Evolutionary conservation across 306 rosid genomes (phyloP), one percentile per base, ranked within the genome.

Genomic region (Trifolium pratense): DNA sequence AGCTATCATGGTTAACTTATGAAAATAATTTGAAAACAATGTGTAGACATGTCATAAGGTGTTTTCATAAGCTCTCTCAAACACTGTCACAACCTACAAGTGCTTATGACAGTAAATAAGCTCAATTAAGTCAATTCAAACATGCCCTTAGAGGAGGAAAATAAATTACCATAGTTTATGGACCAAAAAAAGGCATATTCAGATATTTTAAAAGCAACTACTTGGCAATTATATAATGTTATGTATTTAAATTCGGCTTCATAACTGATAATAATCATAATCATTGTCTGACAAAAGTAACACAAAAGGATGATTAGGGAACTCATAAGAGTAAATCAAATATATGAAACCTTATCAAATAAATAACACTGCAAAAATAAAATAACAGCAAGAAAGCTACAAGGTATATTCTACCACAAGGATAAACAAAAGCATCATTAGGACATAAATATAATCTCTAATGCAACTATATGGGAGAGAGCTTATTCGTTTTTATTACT

Each of bases 81-180:
- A n/a, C n/a, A n/a, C n/a, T n/a, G n/a, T n/a, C n/a, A n/a, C n/a
- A n/a, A n/a, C n/a, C n/a, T n/a, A n/a, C n/a, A n/a, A n/a, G 49
- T 12, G n/a, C 6, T 43, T 13, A 43, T 43, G 6, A 13, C 49
- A 43, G 15, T 12, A 43, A 14, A 43, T 43, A 43, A 43, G 15
- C 49, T 12, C 49, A 43, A 43, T 11, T 48, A 48, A 48, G 20
- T n/a, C 18, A 5, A 48, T 48, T n/a, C 9, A 48, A 15, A 48
- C 20, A 6, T 7, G 18, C 20, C 9, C 53, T 48, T n/a, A 49
- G 21, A 36, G 13, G 25, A 52, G 40, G 36, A 18, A 37, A 78
- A 59, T 12, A 43, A 45, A 64, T 62, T 71, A 79, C 51, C 62
- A 39, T 69, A 8, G 31, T 70, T 70, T 23, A 55, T 18, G 53